These are phyloP conservation scores for Linanthus parryae DNA, from an alignment of 148 eudicot genomes.

Conservation along the genomic window DNA sequence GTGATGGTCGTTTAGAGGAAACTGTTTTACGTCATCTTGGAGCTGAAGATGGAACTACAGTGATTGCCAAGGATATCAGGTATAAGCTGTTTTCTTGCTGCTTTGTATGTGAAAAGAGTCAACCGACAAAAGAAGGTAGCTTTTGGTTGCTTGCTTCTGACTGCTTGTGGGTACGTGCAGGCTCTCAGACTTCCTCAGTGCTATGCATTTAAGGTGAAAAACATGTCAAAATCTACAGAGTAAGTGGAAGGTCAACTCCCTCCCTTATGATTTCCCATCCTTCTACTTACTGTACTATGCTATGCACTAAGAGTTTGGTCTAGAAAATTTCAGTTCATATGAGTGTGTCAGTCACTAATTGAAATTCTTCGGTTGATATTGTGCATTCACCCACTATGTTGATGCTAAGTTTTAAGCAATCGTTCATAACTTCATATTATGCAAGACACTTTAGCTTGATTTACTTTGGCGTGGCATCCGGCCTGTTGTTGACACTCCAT, in stretches of 20 bases:
- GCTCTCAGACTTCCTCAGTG: constrained; percentile 58
- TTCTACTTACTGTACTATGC: background rate
- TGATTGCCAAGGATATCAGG: constrained; percentile 72
- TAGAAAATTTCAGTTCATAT: too few species aligned
- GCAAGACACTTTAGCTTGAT: too few species aligned
- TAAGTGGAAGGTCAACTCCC: constrained; percentile 14
- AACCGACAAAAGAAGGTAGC: background rate
- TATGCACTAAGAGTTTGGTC: background rate
- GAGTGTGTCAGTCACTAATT: background rate
- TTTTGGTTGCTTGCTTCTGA: background rate
- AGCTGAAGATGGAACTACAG: constrained; percentile 68
- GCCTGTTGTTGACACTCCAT: too few species aligned
- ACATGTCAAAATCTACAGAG: constrained; percentile 20
- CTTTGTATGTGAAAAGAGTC: background rate
- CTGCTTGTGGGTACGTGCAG: constrained; percentile 21
- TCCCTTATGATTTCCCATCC: background rate
- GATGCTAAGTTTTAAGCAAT: too few species aligned
- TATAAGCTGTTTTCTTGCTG: constrained; percentile 3
- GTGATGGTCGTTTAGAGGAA: constrained; percentile 81
- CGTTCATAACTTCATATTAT: too few species aligned
- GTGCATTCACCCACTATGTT: too few species aligned
- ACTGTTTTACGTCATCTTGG: constrained; percentile 75
- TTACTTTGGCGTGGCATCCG: too few species aligned
- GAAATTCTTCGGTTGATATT: background rate
- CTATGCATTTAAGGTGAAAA: constrained; percentile 45